phyloP scores from a whole-genome alignment of 345 rosid genomes.

The Citrus sp. region DNA sequence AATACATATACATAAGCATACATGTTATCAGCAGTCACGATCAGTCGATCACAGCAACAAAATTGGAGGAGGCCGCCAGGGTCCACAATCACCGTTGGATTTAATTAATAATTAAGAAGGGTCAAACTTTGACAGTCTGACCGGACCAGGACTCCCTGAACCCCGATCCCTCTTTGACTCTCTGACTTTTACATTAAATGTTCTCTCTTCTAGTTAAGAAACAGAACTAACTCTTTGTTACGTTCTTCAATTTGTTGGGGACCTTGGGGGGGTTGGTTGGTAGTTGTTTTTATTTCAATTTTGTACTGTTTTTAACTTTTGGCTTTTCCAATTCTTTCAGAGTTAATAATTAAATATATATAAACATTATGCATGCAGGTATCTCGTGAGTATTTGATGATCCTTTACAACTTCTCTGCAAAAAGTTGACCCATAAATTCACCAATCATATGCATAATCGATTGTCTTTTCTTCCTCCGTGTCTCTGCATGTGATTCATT shows the following conservation, averaged over 20 bases:
- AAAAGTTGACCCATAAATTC: too few relatives aligned
- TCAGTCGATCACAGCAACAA: neutral
- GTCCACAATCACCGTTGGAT: conserved; percentile 4
- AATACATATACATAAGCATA: neutral
- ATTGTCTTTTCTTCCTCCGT: too few relatives aligned
- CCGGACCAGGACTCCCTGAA: neutral
- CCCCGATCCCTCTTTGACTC: neutral
- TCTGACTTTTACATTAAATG: neutral
- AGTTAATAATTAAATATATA: too few relatives aligned
- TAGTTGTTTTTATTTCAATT: too few relatives aligned
- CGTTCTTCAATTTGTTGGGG: neutral
- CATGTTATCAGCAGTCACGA: neutral
- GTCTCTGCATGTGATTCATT: too few relatives aligned
- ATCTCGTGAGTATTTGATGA: too few relatives aligned
- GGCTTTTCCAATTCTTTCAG: too few relatives aligned
- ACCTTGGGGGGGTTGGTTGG: neutral
- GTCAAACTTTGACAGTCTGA: neutral
- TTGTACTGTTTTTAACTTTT: too few relatives aligned
- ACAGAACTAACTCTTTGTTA: neutral
- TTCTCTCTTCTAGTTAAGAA: neutral
- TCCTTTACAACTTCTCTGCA: too few relatives aligned
- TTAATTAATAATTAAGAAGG: neutral
- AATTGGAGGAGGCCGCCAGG: neutral
- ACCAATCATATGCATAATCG: too few relatives aligned
- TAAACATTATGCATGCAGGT: too few relatives aligned